Evolutionary conservation across 2,329 filamentous ascomycete species (phyloP), one percentile per base, ranked within the genome.

Genomic region (Fusarium oligoseptatum): DNA sequence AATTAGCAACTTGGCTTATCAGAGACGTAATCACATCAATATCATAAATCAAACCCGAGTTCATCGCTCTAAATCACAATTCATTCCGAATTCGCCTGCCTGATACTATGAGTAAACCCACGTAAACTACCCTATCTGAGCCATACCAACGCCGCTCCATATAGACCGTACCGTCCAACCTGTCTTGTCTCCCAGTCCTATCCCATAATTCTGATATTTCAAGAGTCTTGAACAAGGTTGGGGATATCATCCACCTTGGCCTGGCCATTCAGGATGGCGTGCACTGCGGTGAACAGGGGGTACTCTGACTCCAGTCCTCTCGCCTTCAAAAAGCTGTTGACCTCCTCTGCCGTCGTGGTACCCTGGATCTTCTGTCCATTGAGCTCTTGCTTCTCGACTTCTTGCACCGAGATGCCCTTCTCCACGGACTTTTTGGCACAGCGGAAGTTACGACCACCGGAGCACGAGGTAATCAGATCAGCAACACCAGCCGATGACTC

Each of bases 321-420:
- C 60, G 91, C 90, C 86, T 93, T 94, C 80, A 99, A 84, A 84
- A 98, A 98, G 60, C 88, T 91, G 85, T 97, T 94, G 48, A 99
- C 95, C 83, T 99, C 97, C 73, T 92, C 90, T 10, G 97, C 95
- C 4, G 97, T 99, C 77, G 92, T 92, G 0, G 95, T 98, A 41
- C 97, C 97, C 86, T 99, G 97, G 68, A 99, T 87, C 87, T 97
- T 98, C 88, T 99, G 97, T 15, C 97, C 97, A 81, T 99, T 98
- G 72, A 99, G 88, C 82, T 98, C 95, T 68, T 92, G 90, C 80
- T 90, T 89, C 87, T 99, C 97, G 50, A 99, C 92, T 83, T 98
- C 95, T 76, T 93, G 91, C 43, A 99, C 94, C 10, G 90, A 89
- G 76, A 96, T 88, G 34, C 93, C 92, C 80, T 93, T 91, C 86